These are phyloP conservation scores for Casaregolazyma lundiana DNA, from an alignment of 1,139 yeast species.

Conservation along the genomic window DNA sequence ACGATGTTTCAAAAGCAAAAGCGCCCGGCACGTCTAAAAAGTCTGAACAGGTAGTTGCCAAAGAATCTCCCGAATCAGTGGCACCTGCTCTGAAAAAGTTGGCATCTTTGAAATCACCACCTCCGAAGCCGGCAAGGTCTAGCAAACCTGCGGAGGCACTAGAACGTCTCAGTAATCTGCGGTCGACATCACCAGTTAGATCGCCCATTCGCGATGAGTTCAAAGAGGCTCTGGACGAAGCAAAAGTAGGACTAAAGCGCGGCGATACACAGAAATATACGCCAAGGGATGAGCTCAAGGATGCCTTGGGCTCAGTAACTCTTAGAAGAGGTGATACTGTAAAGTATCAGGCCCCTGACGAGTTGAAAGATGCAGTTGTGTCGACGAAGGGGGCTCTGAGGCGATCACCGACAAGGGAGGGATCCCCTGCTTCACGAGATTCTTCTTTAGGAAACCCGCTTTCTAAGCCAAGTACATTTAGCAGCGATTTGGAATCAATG, in stretches of 20 bases:
- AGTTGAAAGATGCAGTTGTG: slow-evolving; percentile 19
- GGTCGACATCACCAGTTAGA: slow-evolving; percentile 22
- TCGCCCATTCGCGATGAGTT: slow-evolving; percentile 19
- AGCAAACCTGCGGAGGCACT: slow-evolving; percentile 19
- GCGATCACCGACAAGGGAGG: slow-evolving; percentile 9
- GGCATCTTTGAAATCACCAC: slow-evolving; percentile 1
- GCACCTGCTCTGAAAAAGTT: slow-evolving; percentile 7
- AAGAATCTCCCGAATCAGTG: not conserved
- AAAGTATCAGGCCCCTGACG: slow-evolving; percentile 25
- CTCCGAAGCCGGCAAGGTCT: slow-evolving; percentile 6
- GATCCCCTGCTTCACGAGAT: not conserved
- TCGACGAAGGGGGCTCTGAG: slow-evolving; percentile 21
- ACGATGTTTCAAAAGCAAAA: not conserved
- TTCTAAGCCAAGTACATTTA: slow-evolving; percentile 14
- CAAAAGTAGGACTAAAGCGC: slow-evolving; percentile 21
- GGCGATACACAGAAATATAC: slow-evolving; percentile 23
- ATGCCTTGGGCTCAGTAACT: slow-evolving; percentile 15
- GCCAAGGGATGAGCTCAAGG: slow-evolving; percentile 25
- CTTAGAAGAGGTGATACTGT: slow-evolving; percentile 22
- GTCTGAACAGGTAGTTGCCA: not conserved
- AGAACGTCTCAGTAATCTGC: slow-evolving; percentile 23
- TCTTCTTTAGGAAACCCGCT: not conserved
- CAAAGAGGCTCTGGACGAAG: slow-evolving; percentile 21
- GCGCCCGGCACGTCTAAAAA: not conserved
- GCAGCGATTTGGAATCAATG: slow-evolving; percentile 18